Base-by-base conservation (phyloP, 1,139 yeast genomes). In the Pichia sp. region DNA sequence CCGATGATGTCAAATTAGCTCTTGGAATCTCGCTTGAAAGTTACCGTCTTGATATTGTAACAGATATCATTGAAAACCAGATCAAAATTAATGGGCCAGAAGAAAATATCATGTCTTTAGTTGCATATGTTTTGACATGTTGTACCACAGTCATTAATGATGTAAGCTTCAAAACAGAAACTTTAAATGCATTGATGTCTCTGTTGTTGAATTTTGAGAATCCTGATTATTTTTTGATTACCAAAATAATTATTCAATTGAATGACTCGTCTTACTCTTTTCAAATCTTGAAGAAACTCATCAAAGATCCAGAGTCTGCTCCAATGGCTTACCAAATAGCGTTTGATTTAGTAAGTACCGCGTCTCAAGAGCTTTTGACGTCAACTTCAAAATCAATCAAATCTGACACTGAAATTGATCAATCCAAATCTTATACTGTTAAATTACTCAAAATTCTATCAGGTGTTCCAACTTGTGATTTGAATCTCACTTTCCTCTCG, bases 391-490 rank as follows among this genome's bases (percentile, higher is more conserved):
- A 64, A 36, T 61, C 59, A 16, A 68, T 83, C 47, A 65, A 70
- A 29, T 58, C 61, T 4, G 73, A 70, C 44, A 67, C 66, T 32
- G 64, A 71, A n/a, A 65, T 73, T 42, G 65, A 66, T 40, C 54
- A 58, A 33, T 49, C 58, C 37, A 58, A 58, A 47, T 58, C 69
- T 40, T 59, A 65, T 26, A 60, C 65, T 35, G 43, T 64, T 29
- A 79, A 76, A 58, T 66, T 85, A 47, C 71, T 81, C 49, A 76
- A 75, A 55, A 86, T 94, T 45, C 74, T 94, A 44, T 78, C 94
- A 8, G 99, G 98, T 47, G 81, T 88, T 41, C 97, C 97, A 54
- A 84, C 97, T 27, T 86, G 96, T 67, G 97, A 94, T 64, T 79
- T 82, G 61, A 90, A 87, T 61, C 81, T 87, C 52, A 88, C 97